Conservation (phyloP, 2,329 filamentous ascomycete species). For the Fusarium pseudograminearum region DNA sequence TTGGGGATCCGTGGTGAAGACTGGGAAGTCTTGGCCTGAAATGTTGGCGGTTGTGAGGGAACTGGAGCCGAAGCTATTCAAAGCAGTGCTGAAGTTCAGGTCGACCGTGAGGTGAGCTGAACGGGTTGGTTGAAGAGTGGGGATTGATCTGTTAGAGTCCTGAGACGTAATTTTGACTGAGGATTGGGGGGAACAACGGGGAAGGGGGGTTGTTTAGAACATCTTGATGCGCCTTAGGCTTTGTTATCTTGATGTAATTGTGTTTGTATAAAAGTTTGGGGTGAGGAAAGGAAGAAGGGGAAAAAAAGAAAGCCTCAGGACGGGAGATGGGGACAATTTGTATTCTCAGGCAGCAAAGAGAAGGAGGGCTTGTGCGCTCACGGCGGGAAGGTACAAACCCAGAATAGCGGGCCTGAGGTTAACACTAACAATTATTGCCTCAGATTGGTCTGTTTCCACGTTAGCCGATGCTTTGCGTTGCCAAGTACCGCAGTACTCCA, state of each 20-base stretch:
- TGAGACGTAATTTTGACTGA: conserved; percentile 67
- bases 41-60: conserved; percentile 69
- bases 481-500: conserved; percentile 30
- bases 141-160: conserved; percentile 55
- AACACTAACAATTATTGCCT: conserved; percentile 26
- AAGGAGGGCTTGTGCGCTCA: conserved; percentile 39
- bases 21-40: conserved; percentile 74
- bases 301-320: conserved; percentile 47
- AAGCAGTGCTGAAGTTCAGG: conserved; percentile 76
- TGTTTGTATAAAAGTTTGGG: conserved; percentile 51
- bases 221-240: conserved; percentile 64
- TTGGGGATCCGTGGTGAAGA: conserved; percentile 86
- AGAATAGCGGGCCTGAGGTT: conserved; percentile 40
- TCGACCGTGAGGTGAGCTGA: conserved; percentile 70
- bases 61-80: conserved; percentile 68
- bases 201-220: conserved; percentile 65
- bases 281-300: conserved; percentile 53
- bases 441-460: not conserved
- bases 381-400: conserved; percentile 22
- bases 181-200: conserved; percentile 52
- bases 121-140: conserved; percentile 59
- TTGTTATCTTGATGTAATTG: conserved; percentile 43
- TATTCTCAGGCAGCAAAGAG: conserved; percentile 61
- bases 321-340: conserved; percentile 53
- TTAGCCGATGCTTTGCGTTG: conserved; percentile 25